Evolutionary conservation across 805 yeast species (phyloP).

Genomic region (Debaryomyces maramus): DNA sequence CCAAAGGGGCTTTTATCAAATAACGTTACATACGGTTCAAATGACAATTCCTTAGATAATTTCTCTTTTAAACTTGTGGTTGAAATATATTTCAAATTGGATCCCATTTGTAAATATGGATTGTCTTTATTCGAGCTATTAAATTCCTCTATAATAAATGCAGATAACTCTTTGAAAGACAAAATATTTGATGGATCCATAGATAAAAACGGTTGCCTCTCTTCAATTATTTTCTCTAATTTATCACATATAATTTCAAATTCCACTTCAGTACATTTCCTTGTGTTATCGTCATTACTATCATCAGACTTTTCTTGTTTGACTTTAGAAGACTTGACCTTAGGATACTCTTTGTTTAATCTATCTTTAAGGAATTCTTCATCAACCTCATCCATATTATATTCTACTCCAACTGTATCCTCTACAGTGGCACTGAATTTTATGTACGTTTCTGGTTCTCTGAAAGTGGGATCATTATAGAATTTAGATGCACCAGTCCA

Average conservation of each 20-base stretch:
- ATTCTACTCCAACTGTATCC: slow-evolving; percentile 82
- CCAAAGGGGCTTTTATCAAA: slow-evolving; percentile 48
- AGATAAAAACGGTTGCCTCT: slow-evolving; percentile 82
- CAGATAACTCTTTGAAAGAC: slow-evolving; percentile 64
- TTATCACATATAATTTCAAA: slow-evolving; percentile 76
- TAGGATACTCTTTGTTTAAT: slow-evolving; percentile 39
- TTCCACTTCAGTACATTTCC: slow-evolving; percentile 70
- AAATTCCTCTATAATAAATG: slow-evolving; percentile 42
- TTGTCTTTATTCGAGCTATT: slow-evolving; percentile 26
- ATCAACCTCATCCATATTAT: slow-evolving; percentile 89
- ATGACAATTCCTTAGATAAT: slow-evolving; percentile 55
- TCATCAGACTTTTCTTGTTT: slow-evolving; percentile 10
- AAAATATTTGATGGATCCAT: slow-evolving; percentile 82
- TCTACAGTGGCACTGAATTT: slow-evolving; percentile 95
- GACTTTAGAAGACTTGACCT: slow-evolving; percentile 14
- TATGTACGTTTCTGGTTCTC: slow-evolving; percentile 76
- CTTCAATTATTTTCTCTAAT: slow-evolving; percentile 71
- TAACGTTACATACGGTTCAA: slow-evolving; percentile 57
- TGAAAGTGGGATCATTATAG: slow-evolving; percentile 61
- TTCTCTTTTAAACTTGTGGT: slow-evolving; percentile 58
- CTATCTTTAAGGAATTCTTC: slow-evolving; percentile 56
- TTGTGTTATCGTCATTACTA: slow-evolving; percentile 15
- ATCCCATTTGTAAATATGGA: slow-evolving; percentile 28
- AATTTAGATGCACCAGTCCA: slow-evolving; percentile 79
- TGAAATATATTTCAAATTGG: slow-evolving; percentile 41